Base-by-base conservation (phyloP, 352 stramenopile genomes). In the Phytophthora pisi region DNA sequence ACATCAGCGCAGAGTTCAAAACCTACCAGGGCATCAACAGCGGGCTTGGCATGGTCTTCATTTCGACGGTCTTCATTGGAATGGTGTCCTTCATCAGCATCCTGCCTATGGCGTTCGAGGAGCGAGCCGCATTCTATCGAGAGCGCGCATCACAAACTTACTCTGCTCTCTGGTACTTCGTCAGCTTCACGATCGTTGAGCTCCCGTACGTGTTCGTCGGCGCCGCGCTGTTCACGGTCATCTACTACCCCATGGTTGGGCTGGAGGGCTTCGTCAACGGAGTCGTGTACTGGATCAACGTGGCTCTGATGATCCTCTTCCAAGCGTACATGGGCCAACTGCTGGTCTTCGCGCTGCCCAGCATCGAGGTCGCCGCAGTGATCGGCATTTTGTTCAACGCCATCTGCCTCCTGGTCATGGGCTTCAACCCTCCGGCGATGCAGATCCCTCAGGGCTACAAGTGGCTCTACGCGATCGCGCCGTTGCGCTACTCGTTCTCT, bases 41-140 rank as follows among this genome's bases (percentile, higher is more conserved):
- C 18, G 82, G 82, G n/a, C 40, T 97, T 18, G 86, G 88, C 18
- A 89, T 97, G 38, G 88, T 97, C 26, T 98, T 95, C 72, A 66
- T 92, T 1, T 82, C 85, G 3, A 92, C 91, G 4, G 55, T 92
- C 51, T 98, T 98, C 67, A 83, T 95, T 53, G 75, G 74, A 23
- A 79, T 96, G 51, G 86, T 95, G 5, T 88, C 81, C 13, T 87
- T 96, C 49, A 81, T 94, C 49, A 90, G 74, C 3, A 81, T 89
- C 0, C 51, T 98, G 11, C 81, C 90, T 8, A 64, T 97, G 16
- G 88, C 94, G 34, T 82, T 91, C 64, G 82, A 90, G 51, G 89
- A 98, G 62, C 80, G 92, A 16, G 90, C 90, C 28, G 88, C 90
- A 34, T 98, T 92, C 58, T 87, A 85, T 53, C 78, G 78, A 18